Conservation (phyloP, 1,139 yeast genomes). For the Kurtzmaniella quercitrusa region DNA sequence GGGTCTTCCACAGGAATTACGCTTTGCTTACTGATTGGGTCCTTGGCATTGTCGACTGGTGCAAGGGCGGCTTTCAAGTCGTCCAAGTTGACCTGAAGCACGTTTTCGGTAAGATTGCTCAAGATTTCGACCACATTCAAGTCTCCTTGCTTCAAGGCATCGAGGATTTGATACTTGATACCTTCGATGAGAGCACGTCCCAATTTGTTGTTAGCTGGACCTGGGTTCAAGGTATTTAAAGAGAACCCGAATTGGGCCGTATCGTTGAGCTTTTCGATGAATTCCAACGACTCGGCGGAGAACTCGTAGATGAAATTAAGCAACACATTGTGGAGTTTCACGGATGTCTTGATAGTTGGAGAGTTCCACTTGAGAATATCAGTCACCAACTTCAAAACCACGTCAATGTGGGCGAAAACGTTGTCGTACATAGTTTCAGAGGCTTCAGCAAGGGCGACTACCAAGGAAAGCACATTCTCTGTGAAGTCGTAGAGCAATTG, state of each 20-base stretch:
- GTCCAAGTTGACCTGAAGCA: conserved; percentile 40
- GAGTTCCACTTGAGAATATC: conserved; percentile 34
- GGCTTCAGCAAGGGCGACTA: conserved; percentile 63
- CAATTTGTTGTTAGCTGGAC: conserved; percentile 31
- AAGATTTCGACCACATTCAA: conserved; percentile 21
- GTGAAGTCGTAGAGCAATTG: conserved; percentile 58
- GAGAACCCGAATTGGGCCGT: conserved; percentile 19
- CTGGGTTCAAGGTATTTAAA: conserved; percentile 15
- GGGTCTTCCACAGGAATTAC: conserved; percentile 8
- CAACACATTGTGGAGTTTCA: conserved; percentile 46
- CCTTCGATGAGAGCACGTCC: conserved; percentile 56
- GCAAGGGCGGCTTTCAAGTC: conserved; percentile 29
- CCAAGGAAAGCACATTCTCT: conserved; percentile 69
- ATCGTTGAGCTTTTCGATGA: conserved; percentile 27
- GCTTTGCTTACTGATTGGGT: conserved; percentile 19
- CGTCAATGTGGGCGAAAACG: conserved; percentile 29
- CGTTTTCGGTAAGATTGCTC: conserved; percentile 20
- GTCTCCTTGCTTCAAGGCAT: conserved; percentile 23
- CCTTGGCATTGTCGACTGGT: conserved; percentile 37
- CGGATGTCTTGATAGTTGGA: conserved; percentile 30
- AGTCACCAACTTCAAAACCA: conserved; percentile 39
- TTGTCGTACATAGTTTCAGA: conserved; percentile 57
- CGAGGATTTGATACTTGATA: conserved; percentile 55
- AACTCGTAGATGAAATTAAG: conserved; percentile 65
- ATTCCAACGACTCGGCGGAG: conserved; percentile 59